Evolutionary conservation across 1,139 yeast species (phyloP).

Genomic region (Hemisphaericaspora subhashii): DNA sequence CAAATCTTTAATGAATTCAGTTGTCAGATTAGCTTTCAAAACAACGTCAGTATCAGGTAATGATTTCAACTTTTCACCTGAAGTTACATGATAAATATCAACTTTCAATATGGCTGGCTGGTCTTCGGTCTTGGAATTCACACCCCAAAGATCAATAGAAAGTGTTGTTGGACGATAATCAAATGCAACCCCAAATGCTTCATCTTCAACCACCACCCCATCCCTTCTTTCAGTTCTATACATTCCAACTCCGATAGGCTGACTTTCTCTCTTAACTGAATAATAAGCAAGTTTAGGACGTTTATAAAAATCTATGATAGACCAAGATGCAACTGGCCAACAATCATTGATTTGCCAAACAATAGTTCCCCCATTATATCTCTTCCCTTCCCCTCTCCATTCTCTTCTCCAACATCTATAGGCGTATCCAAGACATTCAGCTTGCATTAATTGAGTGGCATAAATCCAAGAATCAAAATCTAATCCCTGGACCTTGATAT

Average conservation of each 20-base stretch:
- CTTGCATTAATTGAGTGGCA: conserved; percentile 50
- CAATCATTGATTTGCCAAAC: conserved; percentile 57
- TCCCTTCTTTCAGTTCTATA: conserved; percentile 26
- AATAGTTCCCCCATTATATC: conserved; percentile 41
- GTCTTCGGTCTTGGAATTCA: conserved; percentile 26
- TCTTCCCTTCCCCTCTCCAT: conserved; percentile 37
- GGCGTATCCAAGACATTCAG: conserved; percentile 49
- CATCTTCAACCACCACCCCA: conserved; percentile 13
- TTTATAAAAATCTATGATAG: conserved; percentile 39
- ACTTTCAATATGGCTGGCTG: conserved; percentile 26
- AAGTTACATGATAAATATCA: conserved; percentile 28
- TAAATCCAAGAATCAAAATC: conserved; percentile 45
- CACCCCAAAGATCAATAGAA: conserved; percentile 44
- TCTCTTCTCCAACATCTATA: conserved; percentile 46
- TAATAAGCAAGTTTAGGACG: conserved; percentile 47
- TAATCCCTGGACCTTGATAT: conserved; percentile 30
- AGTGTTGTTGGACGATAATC: conserved; percentile 23
- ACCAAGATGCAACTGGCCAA: conserved; percentile 53
- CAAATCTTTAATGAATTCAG: conserved; percentile 25
- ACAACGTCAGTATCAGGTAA: conserved; percentile 16
- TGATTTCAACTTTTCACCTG: conserved; percentile 26
- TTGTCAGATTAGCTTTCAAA: conserved; percentile 32
- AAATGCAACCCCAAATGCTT: conserved; percentile 17
- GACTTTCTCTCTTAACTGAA: conserved; percentile 44
- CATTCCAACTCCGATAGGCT: conserved; percentile 35